Conservation (phyloP, 2,329 filamentous ascomycete species). For the Leptoxyphium fumago region DNA sequence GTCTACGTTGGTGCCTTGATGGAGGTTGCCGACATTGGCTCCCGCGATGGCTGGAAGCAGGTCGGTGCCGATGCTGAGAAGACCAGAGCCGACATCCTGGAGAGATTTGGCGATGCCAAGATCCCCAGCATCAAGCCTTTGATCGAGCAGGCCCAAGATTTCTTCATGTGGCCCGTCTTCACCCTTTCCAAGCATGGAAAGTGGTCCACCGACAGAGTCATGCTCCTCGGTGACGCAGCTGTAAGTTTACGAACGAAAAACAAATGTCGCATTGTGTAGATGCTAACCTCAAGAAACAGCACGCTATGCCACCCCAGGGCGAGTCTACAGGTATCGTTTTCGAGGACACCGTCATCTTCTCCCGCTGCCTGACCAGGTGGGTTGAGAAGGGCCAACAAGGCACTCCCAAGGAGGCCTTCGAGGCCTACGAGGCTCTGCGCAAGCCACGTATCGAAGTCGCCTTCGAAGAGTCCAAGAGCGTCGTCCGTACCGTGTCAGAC, state of each 20-base stretch:
- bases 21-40: constrained; percentile 28
- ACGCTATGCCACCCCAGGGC: constrained; percentile 38
- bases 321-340: constrained; percentile 38
- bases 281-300: constrained; percentile 8
- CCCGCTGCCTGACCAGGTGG: constrained; percentile 28
- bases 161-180: constrained; percentile 33
- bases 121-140: constrained; percentile 23
- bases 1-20: constrained; percentile 32
- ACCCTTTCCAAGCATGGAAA: constrained; percentile 28
- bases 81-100: constrained; percentile 26
- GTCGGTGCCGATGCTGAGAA: constrained; percentile 28
- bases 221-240: constrained; percentile 32
- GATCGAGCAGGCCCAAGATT: constrained; percentile 27
- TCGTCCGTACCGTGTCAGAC: constrained; percentile 30
- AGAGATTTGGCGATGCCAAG: constrained; percentile 26
- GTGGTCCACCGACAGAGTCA: constrained; percentile 29
- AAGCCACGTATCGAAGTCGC: constrained; percentile 29
- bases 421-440: constrained; percentile 33
- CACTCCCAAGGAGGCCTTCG: constrained; percentile 30
- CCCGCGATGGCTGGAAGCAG: constrained; percentile 31
- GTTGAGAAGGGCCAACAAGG: constrained; percentile 23
- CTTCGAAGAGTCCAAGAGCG: constrained; percentile 32
- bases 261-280: background rate
- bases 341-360: constrained; percentile 37
- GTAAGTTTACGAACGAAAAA: constrained; percentile 12